Conservation (phyloP, 2,329 filamentous ascomycete species). For the Alternaria brassicae region DNA sequence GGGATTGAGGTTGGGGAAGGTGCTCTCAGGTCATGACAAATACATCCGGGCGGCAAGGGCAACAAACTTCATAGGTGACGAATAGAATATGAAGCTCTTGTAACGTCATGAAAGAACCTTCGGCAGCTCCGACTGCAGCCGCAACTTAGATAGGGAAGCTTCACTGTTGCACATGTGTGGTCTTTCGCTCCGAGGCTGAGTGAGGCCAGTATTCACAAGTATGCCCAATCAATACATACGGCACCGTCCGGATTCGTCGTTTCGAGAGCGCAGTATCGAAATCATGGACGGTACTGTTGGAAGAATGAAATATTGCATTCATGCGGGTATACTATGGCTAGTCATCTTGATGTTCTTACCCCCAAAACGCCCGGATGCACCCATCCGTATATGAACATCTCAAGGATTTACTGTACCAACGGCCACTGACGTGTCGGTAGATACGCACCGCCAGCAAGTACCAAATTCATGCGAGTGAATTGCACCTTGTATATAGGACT, state of each 20-base stretch:
- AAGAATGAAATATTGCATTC: constrained; percentile 4
- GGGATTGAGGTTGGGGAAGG: constrained; percentile 19
- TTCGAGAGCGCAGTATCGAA: background rate
- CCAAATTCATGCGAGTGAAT: constrained; percentile 94
- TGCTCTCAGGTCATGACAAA: constrained; percentile 26
- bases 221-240: background rate
- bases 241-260: background rate
- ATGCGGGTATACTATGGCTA: constrained; percentile 10
- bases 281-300: background rate
- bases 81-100: background rate
- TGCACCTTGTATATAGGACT: constrained; percentile 91
- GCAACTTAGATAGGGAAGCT: background rate
- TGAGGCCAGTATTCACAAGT: background rate
- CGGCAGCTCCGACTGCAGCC: background rate
- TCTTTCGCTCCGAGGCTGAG: constrained; percentile 17
- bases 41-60: constrained; percentile 2
- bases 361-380: constrained; percentile 1
- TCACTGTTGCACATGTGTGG: constrained; percentile 19
- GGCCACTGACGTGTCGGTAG: constrained; percentile 52
- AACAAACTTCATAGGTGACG: background rate
- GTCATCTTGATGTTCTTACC: constrained; percentile 1
- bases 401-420: background rate
- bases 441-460: constrained; percentile 80
- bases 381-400: background rate
- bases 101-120: constrained; percentile 10